Conservation (phyloP, 306 rosid genomes). For the Cucumis cinereus region DNA sequence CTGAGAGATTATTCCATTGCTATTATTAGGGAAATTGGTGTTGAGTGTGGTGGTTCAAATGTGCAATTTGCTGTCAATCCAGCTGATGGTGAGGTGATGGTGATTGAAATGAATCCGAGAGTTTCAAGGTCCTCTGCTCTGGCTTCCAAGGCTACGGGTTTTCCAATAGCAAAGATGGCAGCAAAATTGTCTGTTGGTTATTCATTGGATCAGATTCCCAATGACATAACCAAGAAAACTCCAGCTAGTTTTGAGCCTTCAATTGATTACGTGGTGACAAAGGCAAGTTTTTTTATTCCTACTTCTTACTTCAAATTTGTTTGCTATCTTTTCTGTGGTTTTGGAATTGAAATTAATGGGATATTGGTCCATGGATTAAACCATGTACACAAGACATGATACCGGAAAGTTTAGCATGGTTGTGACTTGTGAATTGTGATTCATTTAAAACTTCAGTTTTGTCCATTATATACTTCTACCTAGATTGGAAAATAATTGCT, state of each 20-base stretch:
- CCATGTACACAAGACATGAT: not conserved
- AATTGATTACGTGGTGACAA: slow-evolving; percentile 93
- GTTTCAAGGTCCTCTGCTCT: slow-evolving; percentile 88
- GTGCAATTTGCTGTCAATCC: slow-evolving; percentile 97
- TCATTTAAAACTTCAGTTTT: not conserved
- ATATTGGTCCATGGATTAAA: not conserved
- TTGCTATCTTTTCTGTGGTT: not conserved
- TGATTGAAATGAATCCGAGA: slow-evolving; percentile 97
- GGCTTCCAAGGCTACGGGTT: slow-evolving; percentile 93
- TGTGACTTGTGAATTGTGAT: not conserved
- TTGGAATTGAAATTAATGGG: not conserved
- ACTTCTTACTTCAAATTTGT: not conserved
- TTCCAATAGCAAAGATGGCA: slow-evolving; percentile 95
- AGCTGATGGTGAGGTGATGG: slow-evolving; percentile 55
- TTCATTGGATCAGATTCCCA: slow-evolving; percentile 89
- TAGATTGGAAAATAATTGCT: not conserved
- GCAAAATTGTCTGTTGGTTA: slow-evolving; percentile 87
- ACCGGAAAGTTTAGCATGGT: not conserved
- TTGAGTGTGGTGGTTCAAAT: slow-evolving; percentile 37
- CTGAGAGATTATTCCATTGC: slow-evolving; percentile 30
- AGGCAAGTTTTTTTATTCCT: slow-evolving; percentile 24
- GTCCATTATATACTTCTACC: not conserved
- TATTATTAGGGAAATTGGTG: slow-evolving; percentile 15
- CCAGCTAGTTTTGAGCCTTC: slow-evolving; percentile 99
- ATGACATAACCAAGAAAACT: slow-evolving; percentile 86